phyloP scores from a whole-genome alignment of 2,329 filamentous ascomycete species.

The Alternaria viburni region DNA sequence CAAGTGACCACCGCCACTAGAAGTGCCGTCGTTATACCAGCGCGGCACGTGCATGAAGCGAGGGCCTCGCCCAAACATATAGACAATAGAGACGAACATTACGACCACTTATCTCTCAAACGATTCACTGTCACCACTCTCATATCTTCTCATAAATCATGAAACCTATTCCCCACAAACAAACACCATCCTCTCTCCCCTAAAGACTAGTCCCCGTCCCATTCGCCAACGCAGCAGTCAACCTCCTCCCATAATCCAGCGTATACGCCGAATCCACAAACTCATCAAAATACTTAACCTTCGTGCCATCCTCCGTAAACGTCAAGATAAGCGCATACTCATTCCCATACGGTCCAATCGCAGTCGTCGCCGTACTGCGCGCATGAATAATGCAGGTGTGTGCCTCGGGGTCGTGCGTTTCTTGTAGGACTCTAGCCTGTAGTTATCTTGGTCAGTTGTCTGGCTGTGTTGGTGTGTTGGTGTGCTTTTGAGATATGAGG shows the following conservation, averaged over 20 bases:
- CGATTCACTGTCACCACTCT: too few relatives aligned
- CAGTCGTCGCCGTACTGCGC: background rate
- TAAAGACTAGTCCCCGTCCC: background rate
- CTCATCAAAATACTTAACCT: background rate
- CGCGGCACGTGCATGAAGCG: background rate
- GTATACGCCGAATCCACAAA: conserved; percentile 8
- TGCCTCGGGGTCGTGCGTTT: conserved; percentile 1
- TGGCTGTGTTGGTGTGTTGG: too few relatives aligned
- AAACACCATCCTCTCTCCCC: too few relatives aligned
- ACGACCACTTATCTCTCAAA: background rate
- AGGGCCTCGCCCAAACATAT: background rate
- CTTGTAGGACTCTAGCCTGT: conserved; percentile 1
- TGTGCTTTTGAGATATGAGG: too few relatives aligned
- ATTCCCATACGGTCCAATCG: conserved; percentile 2
- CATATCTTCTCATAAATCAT: background rate
- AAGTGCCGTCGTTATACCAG: background rate
- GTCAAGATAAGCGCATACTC: conserved; percentile 3
- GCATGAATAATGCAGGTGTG: conserved; percentile 2
- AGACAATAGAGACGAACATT: background rate
- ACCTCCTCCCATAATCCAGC: background rate
- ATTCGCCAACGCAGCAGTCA: background rate
- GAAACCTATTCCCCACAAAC: background rate
- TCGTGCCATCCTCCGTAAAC: conserved; percentile 1
- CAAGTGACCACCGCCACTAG: background rate
- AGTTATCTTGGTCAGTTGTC: background rate